A percentile compares a stretch with the other conserved stretches of the same genome.
These are phyloP conservation scores for Cladosporium sp. DNA, from an alignment of 2,329 filamentous ascomycete species.

Conservation along the genomic window DNA sequence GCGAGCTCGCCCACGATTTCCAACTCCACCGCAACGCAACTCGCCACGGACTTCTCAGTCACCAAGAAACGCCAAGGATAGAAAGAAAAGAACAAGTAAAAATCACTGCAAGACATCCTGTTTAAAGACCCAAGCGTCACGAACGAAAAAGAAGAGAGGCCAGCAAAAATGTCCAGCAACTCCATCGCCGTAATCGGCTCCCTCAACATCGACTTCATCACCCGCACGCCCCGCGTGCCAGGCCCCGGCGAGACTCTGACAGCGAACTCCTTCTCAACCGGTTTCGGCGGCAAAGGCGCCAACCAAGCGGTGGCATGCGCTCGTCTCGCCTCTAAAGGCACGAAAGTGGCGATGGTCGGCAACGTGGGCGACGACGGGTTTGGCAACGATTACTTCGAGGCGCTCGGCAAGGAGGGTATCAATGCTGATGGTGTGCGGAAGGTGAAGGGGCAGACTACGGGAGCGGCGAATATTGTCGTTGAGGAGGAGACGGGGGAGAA, in stretches of 20 bases:
- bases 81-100: neutral
- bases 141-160: too few species aligned
- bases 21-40: too few species aligned
- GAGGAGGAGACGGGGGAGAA: constrained; percentile 47
- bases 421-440: constrained; percentile 37
- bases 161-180: constrained; percentile 4
- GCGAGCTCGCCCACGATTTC: neutral
- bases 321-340: constrained; percentile 25
- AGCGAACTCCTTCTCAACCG: constrained; percentile 70
- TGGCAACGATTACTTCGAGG: constrained; percentile 36
- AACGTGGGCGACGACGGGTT: constrained; percentile 46
- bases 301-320: constrained; percentile 71
- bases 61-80: neutral
- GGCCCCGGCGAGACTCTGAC: constrained; percentile 83
- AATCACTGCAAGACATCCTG: too few species aligned
- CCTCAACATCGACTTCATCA: constrained; percentile 91
- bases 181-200: constrained; percentile 84
- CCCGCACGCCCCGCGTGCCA: constrained; percentile 79
- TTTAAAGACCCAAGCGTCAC: too few species aligned
- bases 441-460: constrained; percentile 42
- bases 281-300: constrained; percentile 87
- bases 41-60: neutral
- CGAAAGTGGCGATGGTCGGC: constrained; percentile 47
- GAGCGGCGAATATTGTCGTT: constrained; percentile 47
- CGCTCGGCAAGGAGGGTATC: constrained; percentile 42